Base-by-base conservation (phyloP, 2,329 filamentous ascomycete genomes). In the Drechslerella stenobrocha region DNA sequence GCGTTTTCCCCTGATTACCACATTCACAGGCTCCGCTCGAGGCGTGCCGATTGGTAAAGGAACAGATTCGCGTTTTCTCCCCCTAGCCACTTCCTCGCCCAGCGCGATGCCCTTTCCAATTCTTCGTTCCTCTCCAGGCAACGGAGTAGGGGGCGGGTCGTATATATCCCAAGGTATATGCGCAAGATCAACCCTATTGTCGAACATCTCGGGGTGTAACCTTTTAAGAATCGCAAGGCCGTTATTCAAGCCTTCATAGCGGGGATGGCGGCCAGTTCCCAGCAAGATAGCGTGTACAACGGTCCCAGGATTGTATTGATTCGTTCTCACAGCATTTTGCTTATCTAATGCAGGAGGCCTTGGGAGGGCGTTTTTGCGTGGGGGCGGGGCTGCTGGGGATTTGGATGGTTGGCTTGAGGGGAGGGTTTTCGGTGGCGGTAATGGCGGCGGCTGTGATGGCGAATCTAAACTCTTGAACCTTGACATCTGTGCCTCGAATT, bases 271-370 rank as follows among this genome's bases (percentile, higher is more conserved):
- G 13, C 83, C 83, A 9, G 83, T 79, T 13, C 83, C 82, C 50
- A 87, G 80, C 8, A 87, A 76, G 4, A 88, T 79, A 73, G 87
- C 84, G 51, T 83, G 77, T 2, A 84, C 84, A 65, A 87, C 84
- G 0, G 83, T 87, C 44, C 80, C 78, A 0, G 81, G 79, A 72
- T 87, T 80, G 72, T 87, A 87, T 2, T 46, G 46, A 13, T 75
- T 78, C 3, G 78, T 78, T 65, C 81, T 81, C 23, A 78, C 63
- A 3, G 76, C 65, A 2, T 76, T 76, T 50, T 79, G 75, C 22
- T 70, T 69, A 50, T 72, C 71, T 2, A 76, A 73, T 13, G 85
- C 72, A 0, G 77, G 76, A 4, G 52, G 34, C 18, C 20, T 48
- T 8, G 50, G 63, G 22, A 55, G 50, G 2, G 18, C 28, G 6